Evolutionary conservation across 805 yeast genomes (phyloP).

Genomic region (Saccharomyces mikatae): DNA sequence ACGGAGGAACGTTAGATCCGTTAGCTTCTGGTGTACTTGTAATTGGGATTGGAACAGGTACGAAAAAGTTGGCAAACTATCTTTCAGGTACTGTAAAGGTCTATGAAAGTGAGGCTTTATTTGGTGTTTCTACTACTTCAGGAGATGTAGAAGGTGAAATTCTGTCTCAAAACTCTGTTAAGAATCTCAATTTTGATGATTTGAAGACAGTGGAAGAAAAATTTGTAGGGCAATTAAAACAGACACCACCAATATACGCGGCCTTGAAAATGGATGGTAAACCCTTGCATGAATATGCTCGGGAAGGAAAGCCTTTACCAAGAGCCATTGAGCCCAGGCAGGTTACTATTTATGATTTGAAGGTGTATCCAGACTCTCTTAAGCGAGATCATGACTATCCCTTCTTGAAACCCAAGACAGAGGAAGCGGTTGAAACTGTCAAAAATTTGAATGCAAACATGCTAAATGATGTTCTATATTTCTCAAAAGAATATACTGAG

Average conservation of each 20-base stretch:
- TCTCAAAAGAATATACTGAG: conserved; percentile 48
- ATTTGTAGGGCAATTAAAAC: conserved; percentile 74
- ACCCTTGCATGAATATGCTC: conserved; percentile 88
- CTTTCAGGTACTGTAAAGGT: conserved; percentile 68
- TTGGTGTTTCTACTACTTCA: conserved; percentile 88
- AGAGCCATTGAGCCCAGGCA: conserved; percentile 70
- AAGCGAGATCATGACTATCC: conserved; percentile 48
- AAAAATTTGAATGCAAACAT: conserved; percentile 41
- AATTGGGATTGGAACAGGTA: conserved; percentile 87
- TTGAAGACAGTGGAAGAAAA: conserved; percentile 45
- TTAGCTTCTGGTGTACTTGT: conserved; percentile 90
- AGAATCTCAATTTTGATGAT: conserved; percentile 48
- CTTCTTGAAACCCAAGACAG: conserved; percentile 32
- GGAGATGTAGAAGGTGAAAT: conserved; percentile 90
- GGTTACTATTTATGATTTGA: conserved; percentile 50
- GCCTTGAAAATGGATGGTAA: conserved; percentile 93
- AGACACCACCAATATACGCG: conserved; percentile 91
- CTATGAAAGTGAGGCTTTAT: conserved; percentile 74
- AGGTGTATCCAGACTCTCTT: conserved; percentile 44
- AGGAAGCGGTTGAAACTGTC: conserved; percentile 20
- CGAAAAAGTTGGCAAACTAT: conserved; percentile 68
- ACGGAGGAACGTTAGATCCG: conserved; percentile 96
- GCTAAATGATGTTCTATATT: conserved; percentile 54
- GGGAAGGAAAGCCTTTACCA: conserved; percentile 81
- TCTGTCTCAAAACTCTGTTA: conserved; percentile 46